A percentile compares a stretch with the other conserved stretches of the same genome.
Conservation (phyloP, 1,284 basidiomycete species). For the Ganoderma lingzhi region DNA sequence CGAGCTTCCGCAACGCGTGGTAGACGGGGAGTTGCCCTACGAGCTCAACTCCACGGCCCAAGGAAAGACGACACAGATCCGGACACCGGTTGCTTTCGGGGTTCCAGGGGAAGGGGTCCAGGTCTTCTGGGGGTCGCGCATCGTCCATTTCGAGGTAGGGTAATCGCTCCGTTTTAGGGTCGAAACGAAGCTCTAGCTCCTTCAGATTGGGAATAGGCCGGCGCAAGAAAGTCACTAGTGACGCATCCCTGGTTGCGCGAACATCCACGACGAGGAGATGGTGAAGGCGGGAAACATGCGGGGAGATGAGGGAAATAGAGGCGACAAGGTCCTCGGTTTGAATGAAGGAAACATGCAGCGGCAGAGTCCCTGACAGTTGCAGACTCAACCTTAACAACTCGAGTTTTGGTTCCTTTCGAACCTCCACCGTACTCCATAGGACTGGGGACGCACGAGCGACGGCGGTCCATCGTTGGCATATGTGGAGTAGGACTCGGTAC, state of each 20-base stretch:
- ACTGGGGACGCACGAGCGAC: conserved; percentile 6
- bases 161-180: background rate
- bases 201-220: background rate
- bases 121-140: background rate
- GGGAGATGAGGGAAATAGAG: background rate
- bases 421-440: conserved; percentile 5
- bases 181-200: background rate
- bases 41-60: background rate
- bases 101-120: conserved; percentile 2
- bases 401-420: conserved; percentile 1
- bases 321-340: background rate
- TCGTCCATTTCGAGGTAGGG: background rate
- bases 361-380: background rate
- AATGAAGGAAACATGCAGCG: conserved; percentile 5
- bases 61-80: conserved; percentile 3
- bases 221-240: background rate
- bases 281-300: background rate
- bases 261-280: background rate
- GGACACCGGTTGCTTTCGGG: background rate
- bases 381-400: background rate
- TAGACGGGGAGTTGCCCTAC: conserved; percentile 1
- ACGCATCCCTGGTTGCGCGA: background rate
- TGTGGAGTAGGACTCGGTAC: conserved; percentile 11
- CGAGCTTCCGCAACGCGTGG: conserved; percentile 9
- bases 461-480: conserved; percentile 14